phyloP scores from a whole-genome alignment of 352 stramenopile genomes.

The Globisporangium apiculatum region DNA sequence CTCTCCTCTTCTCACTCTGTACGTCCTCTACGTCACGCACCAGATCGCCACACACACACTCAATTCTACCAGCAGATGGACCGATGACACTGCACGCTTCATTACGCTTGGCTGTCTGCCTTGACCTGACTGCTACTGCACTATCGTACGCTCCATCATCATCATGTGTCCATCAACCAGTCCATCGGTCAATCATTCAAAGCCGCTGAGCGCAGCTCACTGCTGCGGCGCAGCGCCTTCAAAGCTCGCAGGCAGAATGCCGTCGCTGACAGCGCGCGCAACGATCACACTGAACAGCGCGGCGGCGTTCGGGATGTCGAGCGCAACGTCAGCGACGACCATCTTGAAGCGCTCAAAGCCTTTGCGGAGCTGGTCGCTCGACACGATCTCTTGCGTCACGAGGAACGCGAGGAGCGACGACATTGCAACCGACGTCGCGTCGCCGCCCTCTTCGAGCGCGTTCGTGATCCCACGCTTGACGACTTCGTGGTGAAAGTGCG shows the following conservation, averaged over 20 bases:
- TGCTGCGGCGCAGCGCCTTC: slow-evolving; percentile 23
- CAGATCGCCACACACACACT: too few species aligned
- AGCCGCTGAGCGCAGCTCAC: background rate
- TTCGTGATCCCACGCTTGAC: slow-evolving; percentile 77
- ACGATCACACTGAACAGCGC: slow-evolving; percentile 36
- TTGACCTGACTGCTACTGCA: too few species aligned
- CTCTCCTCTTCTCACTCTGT: too few species aligned
- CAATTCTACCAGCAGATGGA: too few species aligned
- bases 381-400: slow-evolving; percentile 55
- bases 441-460: slow-evolving; percentile 40
- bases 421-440: slow-evolving; percentile 45
- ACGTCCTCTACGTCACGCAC: too few species aligned
- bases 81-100: too few species aligned
- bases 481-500: slow-evolving; percentile 97
- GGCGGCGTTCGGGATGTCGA: slow-evolving; percentile 60
- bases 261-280: slow-evolving; percentile 36
- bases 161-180: too few species aligned
- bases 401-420: slow-evolving; percentile 74
- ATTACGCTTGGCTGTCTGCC: too few species aligned
- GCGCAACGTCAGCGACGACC: slow-evolving; percentile 49
- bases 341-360: slow-evolving; percentile 80
- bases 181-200: too few species aligned
- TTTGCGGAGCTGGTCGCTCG: slow-evolving; percentile 56
- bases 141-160: too few species aligned
- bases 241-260: slow-evolving; percentile 38